Conservation (phyloP, 306 rosid species). For the Urtica urens region DNA sequence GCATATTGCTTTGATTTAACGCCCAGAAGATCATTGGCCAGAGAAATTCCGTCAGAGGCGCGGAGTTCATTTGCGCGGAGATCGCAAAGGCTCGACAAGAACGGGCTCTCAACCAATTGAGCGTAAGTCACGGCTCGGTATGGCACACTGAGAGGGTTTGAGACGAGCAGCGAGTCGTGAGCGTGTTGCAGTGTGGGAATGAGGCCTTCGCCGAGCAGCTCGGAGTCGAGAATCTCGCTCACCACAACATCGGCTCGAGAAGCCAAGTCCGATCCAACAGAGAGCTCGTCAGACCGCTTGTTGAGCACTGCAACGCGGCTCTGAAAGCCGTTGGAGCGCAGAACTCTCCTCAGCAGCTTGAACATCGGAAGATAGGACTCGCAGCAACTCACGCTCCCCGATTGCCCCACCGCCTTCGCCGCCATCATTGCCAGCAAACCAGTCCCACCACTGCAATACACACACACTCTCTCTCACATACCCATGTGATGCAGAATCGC, state of each 20-base stretch:
- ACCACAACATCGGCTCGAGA: slow-evolving; percentile 72
- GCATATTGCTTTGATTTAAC: slow-evolving; percentile 64
- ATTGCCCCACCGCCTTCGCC: slow-evolving; percentile 57
- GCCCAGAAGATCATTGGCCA: slow-evolving; percentile 40
- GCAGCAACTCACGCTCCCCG: slow-evolving; percentile 65
- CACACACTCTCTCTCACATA: background rate
- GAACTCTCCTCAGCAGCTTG: slow-evolving; percentile 73
- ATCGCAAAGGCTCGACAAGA: slow-evolving; percentile 67
- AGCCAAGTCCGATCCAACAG: slow-evolving; percentile 47
- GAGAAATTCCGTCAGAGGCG: slow-evolving; percentile 52
- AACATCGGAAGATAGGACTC: slow-evolving; percentile 98
- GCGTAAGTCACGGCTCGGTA: slow-evolving; percentile 69
- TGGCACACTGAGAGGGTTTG: slow-evolving; percentile 69
- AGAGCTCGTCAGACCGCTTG: slow-evolving; percentile 86
- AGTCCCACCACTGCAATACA: slow-evolving; percentile 66
- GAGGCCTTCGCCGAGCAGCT: slow-evolving; percentile 88
- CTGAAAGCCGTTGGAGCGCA: slow-evolving; percentile 54
- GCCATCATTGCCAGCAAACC: slow-evolving; percentile 97
- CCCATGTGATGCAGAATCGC: background rate
- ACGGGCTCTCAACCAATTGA: slow-evolving; percentile 82
- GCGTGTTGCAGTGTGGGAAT: slow-evolving; percentile 89
- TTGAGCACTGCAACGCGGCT: slow-evolving; percentile 45
- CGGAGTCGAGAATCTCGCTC: slow-evolving; percentile 91
- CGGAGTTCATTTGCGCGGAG: slow-evolving; percentile 45
- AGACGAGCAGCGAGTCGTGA: slow-evolving; percentile 58